Percentiles rank a stretch among this genome's conserved stretches.
Evolutionary conservation across 495 filamentous ascomycete species (phyloP).

Genomic region (Penicillium psychrofluorescens): DNA sequence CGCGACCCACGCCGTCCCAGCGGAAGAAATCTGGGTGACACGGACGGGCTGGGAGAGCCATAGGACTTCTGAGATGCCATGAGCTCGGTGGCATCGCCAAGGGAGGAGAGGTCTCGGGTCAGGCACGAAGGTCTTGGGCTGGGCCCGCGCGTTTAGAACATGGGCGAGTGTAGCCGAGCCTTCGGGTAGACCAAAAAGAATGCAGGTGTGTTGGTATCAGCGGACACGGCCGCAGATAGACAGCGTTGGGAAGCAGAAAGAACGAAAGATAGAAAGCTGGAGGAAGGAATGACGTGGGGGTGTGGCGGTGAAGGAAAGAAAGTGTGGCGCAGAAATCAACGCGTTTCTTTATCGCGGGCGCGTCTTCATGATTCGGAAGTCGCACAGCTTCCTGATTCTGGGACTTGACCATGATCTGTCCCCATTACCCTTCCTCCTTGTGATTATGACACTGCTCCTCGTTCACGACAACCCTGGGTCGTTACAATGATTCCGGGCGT

Average conservation of each 20-base stretch:
- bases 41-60: slow-evolving; percentile 33
- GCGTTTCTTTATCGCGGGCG: too few species aligned
- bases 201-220: too few species aligned
- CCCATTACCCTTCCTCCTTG: background rate
- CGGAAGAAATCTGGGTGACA: slow-evolving; percentile 36
- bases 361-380: too few species aligned
- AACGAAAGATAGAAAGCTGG: background rate
- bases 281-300: too few species aligned
- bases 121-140: slow-evolving; percentile 8
- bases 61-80: slow-evolving; percentile 37
- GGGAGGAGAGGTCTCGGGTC: background rate
- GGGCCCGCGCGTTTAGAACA: background rate
- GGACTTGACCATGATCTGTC: background rate
- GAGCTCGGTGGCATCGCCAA: background rate
- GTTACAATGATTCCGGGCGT: slow-evolving; percentile 19
- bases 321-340: too few species aligned
- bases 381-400: too few species aligned
- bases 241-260: background rate
- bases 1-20: slow-evolving; percentile 51
- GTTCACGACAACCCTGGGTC: background rate
- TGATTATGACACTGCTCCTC: background rate
- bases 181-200: background rate
- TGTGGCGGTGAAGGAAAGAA: too few species aligned
- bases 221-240: background rate
- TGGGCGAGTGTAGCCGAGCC: slow-evolving; percentile 2